A percentile compares a stretch with the other conserved stretches of the same genome.
phyloP scores from a whole-genome alignment of 305 asterid species.

The Striga hermonthica region DNA sequence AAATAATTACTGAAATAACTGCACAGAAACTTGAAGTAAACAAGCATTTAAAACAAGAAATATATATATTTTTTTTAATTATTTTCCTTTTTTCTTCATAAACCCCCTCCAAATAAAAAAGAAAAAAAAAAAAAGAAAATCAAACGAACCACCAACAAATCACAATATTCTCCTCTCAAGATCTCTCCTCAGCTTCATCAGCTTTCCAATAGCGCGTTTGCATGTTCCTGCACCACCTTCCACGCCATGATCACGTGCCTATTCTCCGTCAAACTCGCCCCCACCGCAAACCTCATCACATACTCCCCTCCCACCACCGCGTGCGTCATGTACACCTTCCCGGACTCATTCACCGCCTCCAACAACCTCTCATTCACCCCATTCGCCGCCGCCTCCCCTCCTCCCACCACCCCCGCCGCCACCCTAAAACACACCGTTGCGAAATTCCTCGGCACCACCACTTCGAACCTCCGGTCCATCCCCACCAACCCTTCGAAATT shows the following conservation, averaged over 20 bases:
- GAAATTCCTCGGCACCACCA: conserved; percentile 65
- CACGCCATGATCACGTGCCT: conserved; percentile 62
- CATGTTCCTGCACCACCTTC: conserved; percentile 63
- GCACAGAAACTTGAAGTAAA: no score
- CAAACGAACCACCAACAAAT: no score
- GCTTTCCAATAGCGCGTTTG: conserved; percentile 42
- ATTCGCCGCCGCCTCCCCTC: conserved; percentile 46
- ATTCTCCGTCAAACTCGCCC: conserved; percentile 55
- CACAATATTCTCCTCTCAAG: no score
- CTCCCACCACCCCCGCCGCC: conserved; percentile 42
- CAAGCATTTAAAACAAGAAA: no score
- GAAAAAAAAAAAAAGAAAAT: no score
- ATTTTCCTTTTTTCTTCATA: no score
- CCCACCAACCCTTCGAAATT: conserved; percentile 56
- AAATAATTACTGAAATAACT: no score
- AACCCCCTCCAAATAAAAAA: no score
- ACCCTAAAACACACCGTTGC: conserved; percentile 66
- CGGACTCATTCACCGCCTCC: conserved; percentile 56
- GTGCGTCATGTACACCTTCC: conserved; percentile 68
- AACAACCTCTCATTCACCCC: conserved; percentile 44
- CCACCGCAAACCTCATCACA: conserved; percentile 57
- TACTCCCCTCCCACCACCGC: conserved; percentile 64
- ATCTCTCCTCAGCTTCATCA: no score
- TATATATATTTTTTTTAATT: no score
- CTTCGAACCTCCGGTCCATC: conserved; percentile 62